Conservation (phyloP, 75 land plant species). For the Selaginella moellendorffii region DNA sequence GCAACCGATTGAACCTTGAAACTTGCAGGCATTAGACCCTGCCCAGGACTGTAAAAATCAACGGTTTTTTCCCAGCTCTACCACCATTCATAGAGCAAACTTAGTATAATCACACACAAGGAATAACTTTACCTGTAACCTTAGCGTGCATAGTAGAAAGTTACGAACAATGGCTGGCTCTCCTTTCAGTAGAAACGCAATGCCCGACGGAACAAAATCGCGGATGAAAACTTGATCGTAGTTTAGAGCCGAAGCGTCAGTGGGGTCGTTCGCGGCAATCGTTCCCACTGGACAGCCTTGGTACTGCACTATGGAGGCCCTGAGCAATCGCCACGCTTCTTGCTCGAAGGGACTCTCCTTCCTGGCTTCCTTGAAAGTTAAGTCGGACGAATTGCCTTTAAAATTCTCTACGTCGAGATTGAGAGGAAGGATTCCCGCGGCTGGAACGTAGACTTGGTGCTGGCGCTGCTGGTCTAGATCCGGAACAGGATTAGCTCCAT, state of each 20-base stretch:
- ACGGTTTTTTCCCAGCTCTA: conserved; percentile 6
- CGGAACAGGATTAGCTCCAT: too few relatives aligned
- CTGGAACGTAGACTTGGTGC: background rate
- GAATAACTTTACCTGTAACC: background rate
- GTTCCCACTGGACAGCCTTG: conserved; percentile 1
- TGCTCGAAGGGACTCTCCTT: background rate
- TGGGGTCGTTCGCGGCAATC: conserved; percentile 5
- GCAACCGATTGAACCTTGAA: background rate
- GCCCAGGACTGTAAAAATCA: conserved; percentile 9
- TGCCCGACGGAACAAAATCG: conserved; percentile 4
- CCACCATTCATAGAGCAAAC: background rate
- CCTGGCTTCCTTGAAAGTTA: background rate
- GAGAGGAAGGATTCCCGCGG: background rate
- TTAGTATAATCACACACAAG: background rate
- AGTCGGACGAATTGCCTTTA: too few relatives aligned
- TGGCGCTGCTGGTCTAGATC: too few relatives aligned
- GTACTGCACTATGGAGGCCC: background rate
- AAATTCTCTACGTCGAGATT: too few relatives aligned
- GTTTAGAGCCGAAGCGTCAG: background rate
- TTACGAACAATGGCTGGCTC: conserved; percentile 1
- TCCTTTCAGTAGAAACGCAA: conserved; percentile 5
- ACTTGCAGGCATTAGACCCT: conserved; percentile 9
- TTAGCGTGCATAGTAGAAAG: background rate
- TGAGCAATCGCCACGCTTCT: conserved; percentile 1
- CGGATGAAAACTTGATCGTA: conserved; percentile 9